Evolutionary conservation across 2,329 filamentous ascomycete genomes (phyloP), one percentile per base, ranked within the genome.

Genomic region (Lomentospora prolificans): DNA sequence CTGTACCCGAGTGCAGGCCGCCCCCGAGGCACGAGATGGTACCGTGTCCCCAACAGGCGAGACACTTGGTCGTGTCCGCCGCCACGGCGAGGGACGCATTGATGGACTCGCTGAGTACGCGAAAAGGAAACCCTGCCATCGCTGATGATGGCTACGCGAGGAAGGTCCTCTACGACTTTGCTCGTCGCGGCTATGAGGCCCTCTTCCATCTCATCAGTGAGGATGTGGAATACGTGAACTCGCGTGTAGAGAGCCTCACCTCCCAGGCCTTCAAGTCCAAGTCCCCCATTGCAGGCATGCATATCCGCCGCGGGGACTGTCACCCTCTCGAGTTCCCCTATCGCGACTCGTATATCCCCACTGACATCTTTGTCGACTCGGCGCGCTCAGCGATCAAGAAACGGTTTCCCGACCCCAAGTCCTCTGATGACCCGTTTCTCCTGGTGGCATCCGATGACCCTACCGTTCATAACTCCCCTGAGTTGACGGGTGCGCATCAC

Each of bases 361-460:
- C 89, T 0, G 79, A 85, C 55, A 71, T 80, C 24, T 95, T 90
- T 66, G 72, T 77, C 28, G 75, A 82, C 57, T 77, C 73, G n/a
- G 84, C 81, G 1, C 71, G 74, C 33, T 74, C 77, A 9, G 72
- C 85, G 4, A 74, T 80, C 6, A 66, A 71, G 7, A 69, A 70
- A 30, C 73, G 76, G 65, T 79, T 75, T 62, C 39, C 27, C 31
- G 41, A 12, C 17, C 27, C 22, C 39, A 19, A 30, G 19, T 17
- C 39, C 3, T 48, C 27, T 9, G 19, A 53, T 3, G 69, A 70
- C 22, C 72, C 74, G 24, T 68, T 89, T 39, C 67, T 80, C 4
- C 66, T 95, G 1, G 66, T 95, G 25, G 88, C 89, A 4, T 91
- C 88, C 0, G 90, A 95, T 65, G 89, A 95, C 64, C 88, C 89